Evolutionary conservation across 257 asterid species (phyloP).

Genomic region (Primulina huaijiensis): DNA sequence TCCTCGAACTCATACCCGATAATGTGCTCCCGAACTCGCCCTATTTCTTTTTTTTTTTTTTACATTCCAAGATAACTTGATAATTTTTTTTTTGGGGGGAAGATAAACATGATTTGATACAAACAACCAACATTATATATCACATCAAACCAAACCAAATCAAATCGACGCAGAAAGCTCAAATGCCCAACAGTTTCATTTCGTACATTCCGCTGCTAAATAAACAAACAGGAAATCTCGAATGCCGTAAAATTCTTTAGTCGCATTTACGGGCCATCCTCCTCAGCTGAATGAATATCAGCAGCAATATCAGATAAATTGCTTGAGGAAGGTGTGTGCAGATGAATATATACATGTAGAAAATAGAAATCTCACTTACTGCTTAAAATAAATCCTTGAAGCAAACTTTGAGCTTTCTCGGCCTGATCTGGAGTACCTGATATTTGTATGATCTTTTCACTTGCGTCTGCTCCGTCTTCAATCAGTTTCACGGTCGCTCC

Average conservation of each 20-base stretch:
- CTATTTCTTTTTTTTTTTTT: no score
- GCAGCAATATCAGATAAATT: not conserved
- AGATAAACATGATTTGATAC: no score
- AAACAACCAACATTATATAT: no score
- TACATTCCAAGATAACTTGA: no score
- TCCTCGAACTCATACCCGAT: no score
- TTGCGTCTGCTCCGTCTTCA: constrained; percentile 61
- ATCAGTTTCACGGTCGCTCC: constrained; percentile 83
- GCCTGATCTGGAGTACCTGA: constrained; percentile 95
- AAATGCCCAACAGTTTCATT: constrained; percentile 12
- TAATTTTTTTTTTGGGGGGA: no score
- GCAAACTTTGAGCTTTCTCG: constrained; percentile 94
- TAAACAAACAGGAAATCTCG: constrained; percentile 12
- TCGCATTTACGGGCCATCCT: constrained; percentile 54
- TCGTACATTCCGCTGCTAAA: constrained; percentile 20
- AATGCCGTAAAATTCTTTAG: constrained; percentile 6
- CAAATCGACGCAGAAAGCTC: no score
- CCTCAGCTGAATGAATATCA: constrained; percentile 53
- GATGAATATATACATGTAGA: not conserved
- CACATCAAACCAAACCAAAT: no score
- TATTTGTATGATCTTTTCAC: constrained; percentile 76
- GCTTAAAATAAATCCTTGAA: constrained; percentile 92
- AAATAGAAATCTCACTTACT: constrained; percentile 48
- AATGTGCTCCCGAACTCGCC: no score
- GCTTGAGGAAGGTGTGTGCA: not conserved